phyloP scores from a whole-genome alignment of 2,329 filamentous ascomycete genomes.

The Fusarium sp. region DNA sequence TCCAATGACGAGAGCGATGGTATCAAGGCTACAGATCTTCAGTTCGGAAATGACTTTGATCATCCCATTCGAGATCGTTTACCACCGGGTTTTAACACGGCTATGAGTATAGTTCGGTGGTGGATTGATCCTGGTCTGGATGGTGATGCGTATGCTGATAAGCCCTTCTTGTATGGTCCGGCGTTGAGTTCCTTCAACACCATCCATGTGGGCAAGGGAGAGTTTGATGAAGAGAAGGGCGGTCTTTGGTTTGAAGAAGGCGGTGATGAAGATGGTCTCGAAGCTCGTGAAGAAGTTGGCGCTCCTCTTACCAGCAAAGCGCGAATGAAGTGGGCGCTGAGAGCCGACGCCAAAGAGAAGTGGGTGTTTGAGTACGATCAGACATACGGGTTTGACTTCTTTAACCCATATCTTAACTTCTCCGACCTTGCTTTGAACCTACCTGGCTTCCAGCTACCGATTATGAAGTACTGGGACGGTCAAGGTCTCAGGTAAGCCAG shows the following conservation, averaged over 20 bases:
- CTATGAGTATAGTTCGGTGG: conserved; percentile 88
- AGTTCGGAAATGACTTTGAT: conserved; percentile 97
- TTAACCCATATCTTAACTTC: conserved; percentile 93
- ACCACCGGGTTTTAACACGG: conserved; percentile 87
- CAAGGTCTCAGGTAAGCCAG: conserved; percentile 76
- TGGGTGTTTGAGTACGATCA: conserved; percentile 68
- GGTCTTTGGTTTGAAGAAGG: conserved; percentile 74
- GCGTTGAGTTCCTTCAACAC: conserved; percentile 84
- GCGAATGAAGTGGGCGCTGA: conserved; percentile 71
- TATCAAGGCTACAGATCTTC: conserved; percentile 77
- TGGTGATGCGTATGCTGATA: conserved; percentile 88
- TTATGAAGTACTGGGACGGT: conserved; percentile 85
- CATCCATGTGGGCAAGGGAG: conserved; percentile 72
- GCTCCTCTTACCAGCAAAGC: conserved; percentile 66
- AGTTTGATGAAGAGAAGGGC: conserved; percentile 61
- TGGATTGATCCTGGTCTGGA: conserved; percentile 92
- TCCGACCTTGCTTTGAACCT: conserved; percentile 76
- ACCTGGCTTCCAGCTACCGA: conserved; percentile 78
- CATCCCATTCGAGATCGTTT: conserved; percentile 87
- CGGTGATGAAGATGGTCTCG: conserved; percentile 67
- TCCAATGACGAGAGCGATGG: conserved; percentile 48
- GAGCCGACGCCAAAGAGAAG: conserved; percentile 59
- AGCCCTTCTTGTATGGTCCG: conserved; percentile 87
- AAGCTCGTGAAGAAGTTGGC: conserved; percentile 59
- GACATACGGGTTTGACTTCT: conserved; percentile 76